Conservation (phyloP, 805 yeast species). For the Wickerhamomyces chambardii region DNA sequence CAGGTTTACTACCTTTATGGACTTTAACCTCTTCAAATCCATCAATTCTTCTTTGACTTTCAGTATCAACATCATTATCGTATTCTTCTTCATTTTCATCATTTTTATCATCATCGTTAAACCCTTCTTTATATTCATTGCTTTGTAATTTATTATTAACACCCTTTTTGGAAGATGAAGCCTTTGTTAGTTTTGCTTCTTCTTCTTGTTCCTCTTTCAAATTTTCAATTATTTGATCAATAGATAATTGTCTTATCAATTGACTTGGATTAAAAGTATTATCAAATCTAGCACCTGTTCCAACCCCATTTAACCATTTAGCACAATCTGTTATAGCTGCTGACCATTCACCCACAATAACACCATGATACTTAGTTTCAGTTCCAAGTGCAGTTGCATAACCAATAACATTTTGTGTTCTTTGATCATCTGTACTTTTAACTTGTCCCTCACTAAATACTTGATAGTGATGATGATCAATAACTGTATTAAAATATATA, state of each 20-base stretch:
- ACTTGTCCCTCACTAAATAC: slow-evolving; percentile 67
- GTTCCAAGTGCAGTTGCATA: slow-evolving; percentile 19
- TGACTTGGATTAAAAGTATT: slow-evolving; percentile 27
- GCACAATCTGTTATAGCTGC: slow-evolving; percentile 69
- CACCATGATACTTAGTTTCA: slow-evolving; percentile 32
- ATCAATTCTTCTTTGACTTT: too few species aligned
- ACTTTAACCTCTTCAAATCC: too few species aligned
- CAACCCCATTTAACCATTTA: slow-evolving; percentile 61
- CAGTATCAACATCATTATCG: not conserved
- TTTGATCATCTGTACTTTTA: slow-evolving; percentile 23
- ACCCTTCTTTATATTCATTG: too few species aligned
- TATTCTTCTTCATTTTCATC: not conserved
- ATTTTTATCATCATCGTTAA: too few species aligned
- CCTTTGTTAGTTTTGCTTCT: too few species aligned
- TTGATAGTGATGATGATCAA: slow-evolving; percentile 91
- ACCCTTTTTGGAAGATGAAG: too few species aligned
- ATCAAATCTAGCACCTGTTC: slow-evolving; percentile 56
- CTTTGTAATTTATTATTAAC: too few species aligned
- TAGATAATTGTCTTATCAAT: slow-evolving; percentile 1
- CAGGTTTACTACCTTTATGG: too few species aligned
- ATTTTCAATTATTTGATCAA: not conserved
- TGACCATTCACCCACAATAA: slow-evolving; percentile 63
- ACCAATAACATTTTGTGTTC: slow-evolving; percentile 22
- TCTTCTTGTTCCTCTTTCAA: too few species aligned
- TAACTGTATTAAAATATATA: slow-evolving; percentile 47